Evolutionary conservation across 2,329 filamentous ascomycete genomes (phyloP).

Genomic region (Talaromyces marneffei): DNA sequence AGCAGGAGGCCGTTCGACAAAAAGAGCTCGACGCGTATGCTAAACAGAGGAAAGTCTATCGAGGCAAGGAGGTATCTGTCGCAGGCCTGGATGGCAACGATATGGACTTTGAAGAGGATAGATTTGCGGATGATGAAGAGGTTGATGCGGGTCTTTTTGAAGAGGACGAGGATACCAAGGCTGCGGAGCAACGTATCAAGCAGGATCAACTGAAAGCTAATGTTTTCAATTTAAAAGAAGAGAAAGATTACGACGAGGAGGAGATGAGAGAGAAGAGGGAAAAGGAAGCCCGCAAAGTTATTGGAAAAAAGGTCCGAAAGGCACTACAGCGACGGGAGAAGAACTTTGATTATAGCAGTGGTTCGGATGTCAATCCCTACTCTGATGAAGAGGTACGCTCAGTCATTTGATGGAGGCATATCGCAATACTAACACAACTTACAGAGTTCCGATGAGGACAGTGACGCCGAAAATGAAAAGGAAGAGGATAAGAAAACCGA

Average conservation of each 20-base stretch:
- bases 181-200: constrained; percentile 65
- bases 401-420: not conserved
- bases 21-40: constrained; percentile 55
- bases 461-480: constrained; percentile 58
- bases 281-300: constrained; percentile 61
- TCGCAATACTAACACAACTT: constrained; percentile 12
- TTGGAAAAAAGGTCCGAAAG: constrained; percentile 73
- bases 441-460: constrained; percentile 53
- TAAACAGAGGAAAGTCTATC: constrained; percentile 42
- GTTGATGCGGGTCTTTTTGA: constrained; percentile 66
- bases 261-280: constrained; percentile 59
- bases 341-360: constrained; percentile 77
- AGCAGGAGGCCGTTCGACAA: constrained; percentile 48
- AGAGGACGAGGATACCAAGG: constrained; percentile 73
- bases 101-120: constrained; percentile 63
- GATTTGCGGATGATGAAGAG: constrained; percentile 86
- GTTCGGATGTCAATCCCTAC: constrained; percentile 55
- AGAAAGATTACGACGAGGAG: constrained; percentile 63
- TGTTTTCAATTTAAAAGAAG: constrained; percentile 70
- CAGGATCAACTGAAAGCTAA: constrained; percentile 82
- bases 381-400: constrained; percentile 46
- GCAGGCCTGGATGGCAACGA: constrained; percentile 57
- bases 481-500: constrained; percentile 56
- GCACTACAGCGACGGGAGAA: constrained; percentile 78
- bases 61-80: constrained; percentile 40